Conservation (phyloP, 2,329 filamentous ascomycete genomes). For the Aureobasidium uvarum region DNA sequence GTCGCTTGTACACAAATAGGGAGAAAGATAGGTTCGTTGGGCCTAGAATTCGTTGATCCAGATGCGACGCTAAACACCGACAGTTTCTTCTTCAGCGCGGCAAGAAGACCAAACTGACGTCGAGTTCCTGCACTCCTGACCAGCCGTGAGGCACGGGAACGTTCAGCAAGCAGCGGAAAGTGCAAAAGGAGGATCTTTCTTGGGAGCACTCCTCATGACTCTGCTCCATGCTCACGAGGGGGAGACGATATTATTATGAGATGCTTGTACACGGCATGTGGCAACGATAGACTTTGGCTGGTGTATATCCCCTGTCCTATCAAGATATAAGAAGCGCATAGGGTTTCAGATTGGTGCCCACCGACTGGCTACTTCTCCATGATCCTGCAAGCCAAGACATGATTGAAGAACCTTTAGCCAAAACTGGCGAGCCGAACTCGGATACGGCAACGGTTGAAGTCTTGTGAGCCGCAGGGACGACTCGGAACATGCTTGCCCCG, state of each 20-base stretch:
- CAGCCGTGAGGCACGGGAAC: background rate
- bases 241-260: background rate
- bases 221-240: background rate
- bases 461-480: too few species aligned
- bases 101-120: background rate
- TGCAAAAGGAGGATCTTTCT: background rate
- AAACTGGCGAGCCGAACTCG: background rate
- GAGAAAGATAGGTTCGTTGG: constrained; percentile 7
- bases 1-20: background rate
- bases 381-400: background rate
- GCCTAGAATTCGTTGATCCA: constrained; percentile 23
- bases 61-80: constrained; percentile 19
- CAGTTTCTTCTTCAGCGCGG: constrained; percentile 16
- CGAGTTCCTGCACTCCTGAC: background rate
- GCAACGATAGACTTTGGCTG: constrained; percentile 10
- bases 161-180: background rate
- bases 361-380: background rate
- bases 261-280: background rate
- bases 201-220: background rate
- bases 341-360: background rate
- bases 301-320: constrained; percentile 4
- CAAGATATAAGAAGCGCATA: background rate
- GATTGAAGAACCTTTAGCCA: background rate
- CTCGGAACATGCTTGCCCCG: background rate
- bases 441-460: too few species aligned